phyloP scores from a whole-genome alignment of 345 rosid species.

The Linum trigynum region DNA sequence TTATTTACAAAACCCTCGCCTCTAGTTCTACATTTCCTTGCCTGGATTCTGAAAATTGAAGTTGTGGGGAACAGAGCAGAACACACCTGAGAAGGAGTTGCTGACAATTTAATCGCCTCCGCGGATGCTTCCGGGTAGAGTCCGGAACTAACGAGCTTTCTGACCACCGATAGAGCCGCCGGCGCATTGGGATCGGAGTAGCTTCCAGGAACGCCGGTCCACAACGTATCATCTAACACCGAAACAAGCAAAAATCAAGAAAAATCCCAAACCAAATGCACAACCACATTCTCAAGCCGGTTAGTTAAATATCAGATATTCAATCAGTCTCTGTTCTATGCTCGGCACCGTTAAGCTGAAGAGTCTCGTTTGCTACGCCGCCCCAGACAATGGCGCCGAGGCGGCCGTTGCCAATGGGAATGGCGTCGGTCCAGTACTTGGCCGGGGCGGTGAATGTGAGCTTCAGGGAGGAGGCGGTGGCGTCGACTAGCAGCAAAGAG shows the following conservation, averaged over 20 bases:
- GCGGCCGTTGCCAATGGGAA: slow-evolving; percentile 16
- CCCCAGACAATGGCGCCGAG: slow-evolving; percentile 18
- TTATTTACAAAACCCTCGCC: no score
- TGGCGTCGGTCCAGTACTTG: slow-evolving; percentile 12
- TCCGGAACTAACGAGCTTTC: slow-evolving; percentile 39
- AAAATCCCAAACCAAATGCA: background rate
- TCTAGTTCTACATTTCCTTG: no score
- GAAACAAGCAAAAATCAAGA: background rate
- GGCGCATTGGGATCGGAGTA: background rate
- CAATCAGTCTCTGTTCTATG: background rate
- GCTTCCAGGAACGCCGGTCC: background rate
- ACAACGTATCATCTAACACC: slow-evolving; percentile 1
- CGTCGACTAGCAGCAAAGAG: background rate
- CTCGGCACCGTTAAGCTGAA: slow-evolving; percentile 10
- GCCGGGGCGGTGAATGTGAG: slow-evolving; percentile 6
- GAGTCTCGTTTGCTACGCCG: slow-evolving; percentile 6
- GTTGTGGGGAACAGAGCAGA: background rate
- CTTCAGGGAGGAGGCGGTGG: slow-evolving; percentile 1
- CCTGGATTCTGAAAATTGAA: background rate
- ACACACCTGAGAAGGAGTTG: slow-evolving; percentile 56
- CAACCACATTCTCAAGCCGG: background rate
- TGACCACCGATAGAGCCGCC: background rate
- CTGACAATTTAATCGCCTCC: slow-evolving; percentile 52
- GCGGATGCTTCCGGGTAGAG: slow-evolving; percentile 60
- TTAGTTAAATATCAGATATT: background rate